phyloP scores from a whole-genome alignment of 306 rosid species.

The Vigna angularis region DNA sequence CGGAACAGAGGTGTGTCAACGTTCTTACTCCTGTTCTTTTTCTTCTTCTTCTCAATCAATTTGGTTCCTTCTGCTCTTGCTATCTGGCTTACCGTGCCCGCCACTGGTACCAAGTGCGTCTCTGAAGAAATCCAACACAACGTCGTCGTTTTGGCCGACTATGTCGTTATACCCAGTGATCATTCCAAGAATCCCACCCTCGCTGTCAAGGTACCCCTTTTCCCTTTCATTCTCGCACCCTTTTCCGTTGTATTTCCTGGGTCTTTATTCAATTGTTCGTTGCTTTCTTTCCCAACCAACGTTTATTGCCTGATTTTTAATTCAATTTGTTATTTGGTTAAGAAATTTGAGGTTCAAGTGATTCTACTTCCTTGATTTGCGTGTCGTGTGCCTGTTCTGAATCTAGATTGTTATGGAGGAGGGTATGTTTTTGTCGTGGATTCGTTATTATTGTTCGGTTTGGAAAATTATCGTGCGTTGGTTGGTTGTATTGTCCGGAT shows the following conservation, averaged over 20 bases:
- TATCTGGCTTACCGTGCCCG: constrained; percentile 69
- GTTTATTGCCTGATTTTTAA: no score
- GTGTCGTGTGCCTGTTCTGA: neutral
- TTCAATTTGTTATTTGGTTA: neutral
- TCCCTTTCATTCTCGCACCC: neutral
- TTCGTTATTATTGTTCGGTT: neutral
- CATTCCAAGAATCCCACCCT: constrained; percentile 60
- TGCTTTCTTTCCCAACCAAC: neutral
- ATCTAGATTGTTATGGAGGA: neutral
- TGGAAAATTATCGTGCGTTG: constrained; percentile 22
- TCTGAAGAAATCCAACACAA: constrained; percentile 94
- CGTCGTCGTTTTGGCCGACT: constrained; percentile 93
- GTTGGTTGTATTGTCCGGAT: neutral
- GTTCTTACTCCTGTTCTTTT: constrained; percentile 27
- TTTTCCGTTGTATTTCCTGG: neutral
- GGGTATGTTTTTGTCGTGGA: neutral
- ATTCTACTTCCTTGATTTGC: neutral
- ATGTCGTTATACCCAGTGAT: constrained; percentile 64
- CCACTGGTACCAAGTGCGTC: constrained; percentile 82
- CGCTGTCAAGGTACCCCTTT: constrained; percentile 68
- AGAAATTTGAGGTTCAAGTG: neutral
- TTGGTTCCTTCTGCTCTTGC: constrained; percentile 46
- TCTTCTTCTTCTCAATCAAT: constrained; percentile 47
- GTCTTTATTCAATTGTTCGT: constrained; percentile 14
- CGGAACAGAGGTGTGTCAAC: constrained; percentile 43